Conservation (phyloP, 768 basidiomycete genomes). For the Rhizopogon rudus region DNA sequence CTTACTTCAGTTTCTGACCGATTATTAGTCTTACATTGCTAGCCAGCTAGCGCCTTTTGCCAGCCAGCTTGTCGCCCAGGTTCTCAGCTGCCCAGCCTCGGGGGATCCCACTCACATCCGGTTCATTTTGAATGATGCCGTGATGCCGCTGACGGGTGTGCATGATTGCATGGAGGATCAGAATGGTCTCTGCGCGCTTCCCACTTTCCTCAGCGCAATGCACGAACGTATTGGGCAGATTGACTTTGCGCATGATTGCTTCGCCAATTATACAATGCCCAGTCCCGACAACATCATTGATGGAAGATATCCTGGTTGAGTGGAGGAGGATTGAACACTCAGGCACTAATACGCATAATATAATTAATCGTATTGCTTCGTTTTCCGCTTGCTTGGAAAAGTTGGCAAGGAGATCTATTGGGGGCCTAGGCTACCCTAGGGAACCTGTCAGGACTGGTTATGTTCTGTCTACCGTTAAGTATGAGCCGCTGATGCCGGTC, state of each 20-base stretch:
- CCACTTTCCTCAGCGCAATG: constrained; percentile 34
- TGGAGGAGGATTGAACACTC: background rate
- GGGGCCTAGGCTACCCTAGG: too few species aligned
- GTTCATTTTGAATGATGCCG: constrained; percentile 45
- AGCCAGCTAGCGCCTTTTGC: constrained; percentile 44
- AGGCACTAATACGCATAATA: too few species aligned
- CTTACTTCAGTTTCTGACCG: background rate
- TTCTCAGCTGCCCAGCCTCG: constrained; percentile 33
- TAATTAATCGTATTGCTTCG: too few species aligned
- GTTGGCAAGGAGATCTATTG: too few species aligned
- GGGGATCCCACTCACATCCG: constrained; percentile 30
- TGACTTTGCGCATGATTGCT: constrained; percentile 39
- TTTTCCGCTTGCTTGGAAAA: too few species aligned
- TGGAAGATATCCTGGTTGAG: constrained; percentile 24
- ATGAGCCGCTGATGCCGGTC: too few species aligned
- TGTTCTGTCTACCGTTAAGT: too few species aligned
- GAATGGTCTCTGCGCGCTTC: constrained; percentile 38
- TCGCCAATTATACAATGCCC: constrained; percentile 41
- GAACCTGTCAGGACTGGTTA: too few species aligned
- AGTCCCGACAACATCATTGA: constrained; percentile 34
- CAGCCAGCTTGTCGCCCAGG: constrained; percentile 43
- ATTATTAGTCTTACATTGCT: constrained; percentile 29
- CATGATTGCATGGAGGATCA: constrained; percentile 34
- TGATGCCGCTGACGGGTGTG: constrained; percentile 41
- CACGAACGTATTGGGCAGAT: constrained; percentile 32